Evolutionary conservation across 2,329 filamentous ascomycete genomes (phyloP).

Genomic region (Byssoonygena ceratinophila): DNA sequence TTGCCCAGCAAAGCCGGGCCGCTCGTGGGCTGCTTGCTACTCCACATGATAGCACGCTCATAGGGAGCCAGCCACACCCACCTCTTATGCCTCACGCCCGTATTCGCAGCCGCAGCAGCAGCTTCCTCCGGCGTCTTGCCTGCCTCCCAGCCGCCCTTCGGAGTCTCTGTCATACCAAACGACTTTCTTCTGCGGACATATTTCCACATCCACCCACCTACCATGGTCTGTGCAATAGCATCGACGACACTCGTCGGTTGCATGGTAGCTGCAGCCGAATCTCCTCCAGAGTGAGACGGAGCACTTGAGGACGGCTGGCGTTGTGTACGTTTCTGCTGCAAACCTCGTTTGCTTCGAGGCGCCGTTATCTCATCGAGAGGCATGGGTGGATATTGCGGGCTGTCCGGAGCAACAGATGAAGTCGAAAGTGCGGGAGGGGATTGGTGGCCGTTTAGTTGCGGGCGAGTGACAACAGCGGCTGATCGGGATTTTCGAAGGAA

Average conservation of each 20-base stretch:
- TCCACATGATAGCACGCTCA: constrained; percentile 93
- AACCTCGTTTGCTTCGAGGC: constrained; percentile 28
- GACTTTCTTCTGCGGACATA: constrained; percentile 58
- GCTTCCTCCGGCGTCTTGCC: constrained; percentile 55
- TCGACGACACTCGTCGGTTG: constrained; percentile 78
- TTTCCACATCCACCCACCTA: constrained; percentile 60
- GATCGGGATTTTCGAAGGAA: constrained; percentile 75
- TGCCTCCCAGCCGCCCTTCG: constrained; percentile 36
- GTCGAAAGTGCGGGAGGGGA: constrained; percentile 50
- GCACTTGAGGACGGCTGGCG: constrained; percentile 22
- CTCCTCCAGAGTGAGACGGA: constrained; percentile 29
- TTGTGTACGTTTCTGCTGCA: constrained; percentile 20
- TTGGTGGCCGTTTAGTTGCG: constrained; percentile 38
- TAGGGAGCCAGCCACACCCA: constrained; percentile 99
- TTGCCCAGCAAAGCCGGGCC: constrained; percentile 86
- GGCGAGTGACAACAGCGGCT: constrained; percentile 57
- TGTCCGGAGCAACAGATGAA: constrained; percentile 58
- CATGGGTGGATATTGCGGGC: constrained; percentile 53
- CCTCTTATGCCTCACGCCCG: constrained; percentile 70
- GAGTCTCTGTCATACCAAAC: constrained; percentile 57
- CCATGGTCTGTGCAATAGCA: constrained; percentile 96
- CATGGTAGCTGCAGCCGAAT: constrained; percentile 48
- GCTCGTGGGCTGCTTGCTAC: constrained; percentile 86
- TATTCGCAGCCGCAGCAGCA: constrained; percentile 54
- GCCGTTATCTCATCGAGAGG: constrained; percentile 60